These are phyloP conservation scores for Hyphopichia burtonii DNA, from an alignment of 1,139 yeast genomes.

Conservation along the genomic window DNA sequence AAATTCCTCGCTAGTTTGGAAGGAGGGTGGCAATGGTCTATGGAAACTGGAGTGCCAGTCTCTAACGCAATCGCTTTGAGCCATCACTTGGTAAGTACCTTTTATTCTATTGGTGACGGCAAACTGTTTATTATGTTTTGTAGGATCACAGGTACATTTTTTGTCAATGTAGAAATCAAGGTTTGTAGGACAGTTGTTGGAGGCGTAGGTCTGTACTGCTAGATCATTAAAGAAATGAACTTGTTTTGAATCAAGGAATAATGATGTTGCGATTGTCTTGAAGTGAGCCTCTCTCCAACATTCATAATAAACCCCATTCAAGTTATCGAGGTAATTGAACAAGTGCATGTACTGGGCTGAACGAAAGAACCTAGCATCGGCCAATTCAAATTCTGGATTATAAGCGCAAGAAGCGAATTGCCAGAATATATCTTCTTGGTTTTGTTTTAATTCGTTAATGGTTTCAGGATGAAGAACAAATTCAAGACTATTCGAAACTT, in stretches of 20 bases:
- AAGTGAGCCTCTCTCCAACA: constrained; percentile 19
- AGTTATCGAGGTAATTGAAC: constrained; percentile 12
- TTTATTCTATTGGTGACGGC: background rate
- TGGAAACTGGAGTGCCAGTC: background rate
- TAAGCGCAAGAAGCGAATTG: constrained; percentile 12
- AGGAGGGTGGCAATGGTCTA: background rate
- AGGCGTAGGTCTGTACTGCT: constrained; percentile 11
- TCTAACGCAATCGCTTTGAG: background rate
- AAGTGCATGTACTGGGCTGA: constrained; percentile 11
- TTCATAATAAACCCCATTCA: constrained; percentile 13
- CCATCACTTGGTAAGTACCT: constrained; percentile 1
- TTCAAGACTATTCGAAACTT: constrained; percentile 7
- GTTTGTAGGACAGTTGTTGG: constrained; percentile 16
- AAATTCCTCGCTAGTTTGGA: background rate
- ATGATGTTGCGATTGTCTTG: constrained; percentile 14
- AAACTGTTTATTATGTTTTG: background rate
- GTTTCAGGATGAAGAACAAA: constrained; percentile 9
- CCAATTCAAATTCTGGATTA: constrained; percentile 17
- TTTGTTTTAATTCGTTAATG: background rate
- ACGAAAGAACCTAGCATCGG: constrained; percentile 11
- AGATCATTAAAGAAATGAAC: constrained; percentile 16
- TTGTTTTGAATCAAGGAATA: constrained; percentile 11
- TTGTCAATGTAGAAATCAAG: constrained; percentile 8
- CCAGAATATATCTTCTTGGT: constrained; percentile 8
- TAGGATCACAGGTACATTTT: constrained; percentile 14